A percentile compares a stretch with the other conserved stretches of the same genome.
phyloP scores from a whole-genome alignment of 768 basidiomycete genomes.

The Mycena olivaceomarginata region DNA sequence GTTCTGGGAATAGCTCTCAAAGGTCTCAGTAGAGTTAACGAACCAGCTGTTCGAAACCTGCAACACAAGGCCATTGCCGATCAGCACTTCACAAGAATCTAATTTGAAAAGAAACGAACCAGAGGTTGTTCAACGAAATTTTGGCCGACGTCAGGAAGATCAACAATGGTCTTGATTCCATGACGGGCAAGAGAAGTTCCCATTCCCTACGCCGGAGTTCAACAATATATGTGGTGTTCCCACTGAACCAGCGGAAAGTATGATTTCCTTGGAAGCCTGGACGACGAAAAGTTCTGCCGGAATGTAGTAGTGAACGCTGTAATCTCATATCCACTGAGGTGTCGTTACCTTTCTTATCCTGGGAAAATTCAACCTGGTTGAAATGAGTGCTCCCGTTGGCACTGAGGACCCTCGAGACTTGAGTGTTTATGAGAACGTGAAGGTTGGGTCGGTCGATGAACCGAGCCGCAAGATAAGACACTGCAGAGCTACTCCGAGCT shows the following conservation, averaged over 20 bases:
- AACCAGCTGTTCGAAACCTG: constrained; percentile 45
- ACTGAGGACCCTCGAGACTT: constrained; percentile 46
- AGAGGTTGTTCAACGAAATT: constrained; percentile 52
- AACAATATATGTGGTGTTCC: constrained; percentile 54
- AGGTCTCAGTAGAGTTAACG: constrained; percentile 44
- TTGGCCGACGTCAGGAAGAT: constrained; percentile 52
- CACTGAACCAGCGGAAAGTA: constrained; percentile 56
- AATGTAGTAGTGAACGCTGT: background rate
- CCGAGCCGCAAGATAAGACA: constrained; percentile 53
- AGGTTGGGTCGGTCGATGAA: constrained; percentile 52
- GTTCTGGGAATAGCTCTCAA: constrained; percentile 43
- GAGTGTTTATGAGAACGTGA: constrained; percentile 51
- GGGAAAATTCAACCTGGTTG: constrained; percentile 47
- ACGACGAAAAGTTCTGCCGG: constrained; percentile 37
- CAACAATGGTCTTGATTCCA: constrained; percentile 43
- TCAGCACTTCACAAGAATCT: background rate
- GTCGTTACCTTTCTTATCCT: constrained; percentile 37
- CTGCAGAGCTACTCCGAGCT: constrained; percentile 55
- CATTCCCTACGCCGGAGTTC: constrained; percentile 55
- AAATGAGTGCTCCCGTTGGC: constrained; percentile 28
- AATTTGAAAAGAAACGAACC: constrained; percentile 16
- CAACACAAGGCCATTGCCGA: background rate
- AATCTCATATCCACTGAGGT: background rate
- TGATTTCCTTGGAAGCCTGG: constrained; percentile 54
- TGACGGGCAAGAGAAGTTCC: constrained; percentile 34